Conservation (phyloP, 306 rosid genomes). For the Lupinus albus region DNA sequence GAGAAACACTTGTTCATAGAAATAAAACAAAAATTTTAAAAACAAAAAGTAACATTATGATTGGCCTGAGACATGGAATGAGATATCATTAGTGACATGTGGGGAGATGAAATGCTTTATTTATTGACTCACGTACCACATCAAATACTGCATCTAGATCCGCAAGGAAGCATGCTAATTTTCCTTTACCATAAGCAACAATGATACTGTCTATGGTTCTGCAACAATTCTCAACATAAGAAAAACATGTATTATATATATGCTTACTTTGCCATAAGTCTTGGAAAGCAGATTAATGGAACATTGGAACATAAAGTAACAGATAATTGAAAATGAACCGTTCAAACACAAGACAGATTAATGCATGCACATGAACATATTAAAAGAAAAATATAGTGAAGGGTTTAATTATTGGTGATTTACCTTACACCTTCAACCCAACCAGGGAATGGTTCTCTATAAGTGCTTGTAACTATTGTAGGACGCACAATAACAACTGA, state of each 20-base stretch:
- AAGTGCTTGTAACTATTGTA: slow-evolving; percentile 68
- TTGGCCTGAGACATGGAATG: too few relatives aligned
- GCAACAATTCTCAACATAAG: slow-evolving; percentile 6
- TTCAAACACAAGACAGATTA: too few relatives aligned
- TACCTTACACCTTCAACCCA: slow-evolving; percentile 87
- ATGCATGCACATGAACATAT: too few relatives aligned
- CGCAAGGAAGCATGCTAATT: slow-evolving; percentile 50
- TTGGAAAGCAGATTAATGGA: not conserved
- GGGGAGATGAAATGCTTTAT: not conserved
- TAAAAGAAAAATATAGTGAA: too few relatives aligned
- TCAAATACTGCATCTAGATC: slow-evolving; percentile 51
- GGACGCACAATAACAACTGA: slow-evolving; percentile 65
- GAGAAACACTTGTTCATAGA: too few relatives aligned
- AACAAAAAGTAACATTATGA: too few relatives aligned
- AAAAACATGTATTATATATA: not conserved
- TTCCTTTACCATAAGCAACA: slow-evolving; percentile 76
- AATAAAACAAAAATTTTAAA: too few relatives aligned
- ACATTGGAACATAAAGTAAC: not conserved
- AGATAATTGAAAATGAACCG: not conserved
- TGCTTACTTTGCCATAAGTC: not conserved
- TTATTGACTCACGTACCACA: slow-evolving; percentile 51
- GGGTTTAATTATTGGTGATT: not conserved
- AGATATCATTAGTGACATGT: too few relatives aligned
- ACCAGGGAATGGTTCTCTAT: slow-evolving; percentile 83
- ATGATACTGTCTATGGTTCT: slow-evolving; percentile 69